Evolutionary conservation across 176 grass and related monocot species (phyloP), one percentile per base, ranked within the genome.

Genomic region (Triticum dicoccoides): DNA sequence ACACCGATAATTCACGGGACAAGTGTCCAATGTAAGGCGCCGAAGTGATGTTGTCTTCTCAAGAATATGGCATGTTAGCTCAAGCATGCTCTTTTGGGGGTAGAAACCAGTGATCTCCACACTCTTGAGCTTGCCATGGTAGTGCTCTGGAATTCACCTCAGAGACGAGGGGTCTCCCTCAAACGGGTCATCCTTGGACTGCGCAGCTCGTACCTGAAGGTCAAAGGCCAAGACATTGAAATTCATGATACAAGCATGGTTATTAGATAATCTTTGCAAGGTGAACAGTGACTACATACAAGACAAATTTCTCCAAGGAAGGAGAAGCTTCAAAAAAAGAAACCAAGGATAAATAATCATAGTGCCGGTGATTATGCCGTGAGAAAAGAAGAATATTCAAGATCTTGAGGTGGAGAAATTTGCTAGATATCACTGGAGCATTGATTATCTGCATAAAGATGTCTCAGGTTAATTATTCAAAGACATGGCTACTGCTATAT

Each of bases 261-360:
- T 6, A 61, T 9, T 41, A 69, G 10, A 71, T 34, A 80, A 72
- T 18, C 9, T 41, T 61, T 61, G 49, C 14, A 70, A 20, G 20
- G 65, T 62, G 6, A 8, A 44, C 41, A 62, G 61, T 62, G n/a
- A 65, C 75, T 79, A 86, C 84, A 70, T 61, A 0, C 24, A 86
- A 6, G 65, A 33, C 2, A 2, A 71, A 79, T 13, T 65, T 86
- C 49, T 45, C 24, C 49, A 79, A 71, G 17, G 49, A 69, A 42
- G 76, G 76, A 23, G 64, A 86, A 5, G 84, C 65, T 33, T 79
- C 34, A 0, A 86, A 4, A 27, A 86, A 61, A 30, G 65, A 79
- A n/a, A 79, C 17, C 23, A 86, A 37, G 30, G 84, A 79, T 10
- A 79, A 11, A 23, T 61, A 86, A 44, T 86, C 64, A 32, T 45